Base-by-base conservation (phyloP, 148 eudicot genomes). In the Camellia sinensis region DNA sequence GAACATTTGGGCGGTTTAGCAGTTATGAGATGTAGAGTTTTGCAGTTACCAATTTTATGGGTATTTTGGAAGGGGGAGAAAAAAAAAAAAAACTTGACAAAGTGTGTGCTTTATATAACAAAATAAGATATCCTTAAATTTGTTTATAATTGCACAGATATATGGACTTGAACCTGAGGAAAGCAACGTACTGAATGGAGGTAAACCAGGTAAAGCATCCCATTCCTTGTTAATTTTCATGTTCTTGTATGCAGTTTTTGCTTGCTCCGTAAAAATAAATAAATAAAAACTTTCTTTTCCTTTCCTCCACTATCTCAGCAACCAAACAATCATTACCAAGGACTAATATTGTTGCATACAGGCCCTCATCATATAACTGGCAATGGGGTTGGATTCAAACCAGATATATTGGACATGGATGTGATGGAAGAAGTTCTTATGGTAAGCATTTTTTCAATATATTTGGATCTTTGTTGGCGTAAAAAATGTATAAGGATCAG, bases 321-420 rank as follows among this genome's bases (percentile, higher is more conserved):
- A 29, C 37, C 37, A 29, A 29, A 29, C 1, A 29, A 29, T 29
- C 37, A 29, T 29, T 29, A 29, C 37, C 21, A 17, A 18, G 37
- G 52, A 18, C 75, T 72, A 67, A 61, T 14, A 46, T 62, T 43
- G 7, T 81, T 67, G 21, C 52, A 44, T 74, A 80, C 73, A 95
- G 97, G 99, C 53, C 99, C 99, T 86, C 99, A 96, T 82, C 89
- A 86, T 21, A 96, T 96, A 60, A 96, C 98, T 13, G 99, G 99
- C 46, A 96, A 91, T 65, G 99, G 99, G 12, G 98, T 96, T 17
- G 99, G 99, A 68, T 96, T 96, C 80, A 93, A 96, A 80, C 99
- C 99, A 0, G 98, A 93, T 60, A 96, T 96, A 41, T 82, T 96
- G 48, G 99, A 96, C 82, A 96, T 96, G 99, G 98, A 96, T 82